phyloP scores from a whole-genome alignment of 2,329 filamentous ascomycete species.

The Pseudogymnoascus sp. region DNA sequence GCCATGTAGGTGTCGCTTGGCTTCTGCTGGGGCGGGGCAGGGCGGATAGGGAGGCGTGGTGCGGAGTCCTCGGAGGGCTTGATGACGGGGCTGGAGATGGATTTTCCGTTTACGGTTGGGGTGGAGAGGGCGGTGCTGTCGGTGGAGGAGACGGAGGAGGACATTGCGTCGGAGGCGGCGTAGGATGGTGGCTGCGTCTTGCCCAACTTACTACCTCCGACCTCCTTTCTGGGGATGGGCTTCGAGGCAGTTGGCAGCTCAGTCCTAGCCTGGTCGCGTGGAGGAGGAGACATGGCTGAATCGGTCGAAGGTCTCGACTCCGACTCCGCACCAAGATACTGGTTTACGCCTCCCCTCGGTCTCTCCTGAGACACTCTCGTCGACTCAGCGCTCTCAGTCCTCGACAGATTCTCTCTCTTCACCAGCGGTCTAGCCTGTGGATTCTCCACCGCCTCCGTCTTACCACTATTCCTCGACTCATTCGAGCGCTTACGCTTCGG shows the following conservation, averaged over 20 bases:
- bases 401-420: not conserved
- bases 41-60: slow-evolving; percentile 28
- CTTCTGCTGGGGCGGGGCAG: slow-evolving; percentile 38
- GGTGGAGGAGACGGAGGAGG: slow-evolving; percentile 29
- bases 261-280: not conserved
- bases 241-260: slow-evolving; percentile 43
- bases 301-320: slow-evolving; percentile 38
- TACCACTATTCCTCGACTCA: slow-evolving; percentile 31
- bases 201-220: not conserved
- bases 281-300: not conserved
- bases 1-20: slow-evolving; percentile 32
- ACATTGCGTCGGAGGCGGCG: slow-evolving; percentile 24
- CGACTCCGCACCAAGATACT: slow-evolving; percentile 35
- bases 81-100: slow-evolving; percentile 26
- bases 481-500: slow-evolving; percentile 57
- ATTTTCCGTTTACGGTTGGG: slow-evolving; percentile 30
- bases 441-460: slow-evolving; percentile 31
- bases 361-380: not conserved
- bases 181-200: not conserved
- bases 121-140: slow-evolving; percentile 25
- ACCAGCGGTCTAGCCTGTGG: not conserved
- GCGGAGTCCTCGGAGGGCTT: slow-evolving; percentile 25
- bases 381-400: not conserved
- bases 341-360: not conserved
- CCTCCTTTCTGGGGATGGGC: slow-evolving; percentile 59